A percentile compares a stretch with the other conserved stretches of the same genome.
These are phyloP conservation scores for Penicillium sp. DNA, from an alignment of 2,329 filamentous ascomycete genomes.

Conservation along the genomic window DNA sequence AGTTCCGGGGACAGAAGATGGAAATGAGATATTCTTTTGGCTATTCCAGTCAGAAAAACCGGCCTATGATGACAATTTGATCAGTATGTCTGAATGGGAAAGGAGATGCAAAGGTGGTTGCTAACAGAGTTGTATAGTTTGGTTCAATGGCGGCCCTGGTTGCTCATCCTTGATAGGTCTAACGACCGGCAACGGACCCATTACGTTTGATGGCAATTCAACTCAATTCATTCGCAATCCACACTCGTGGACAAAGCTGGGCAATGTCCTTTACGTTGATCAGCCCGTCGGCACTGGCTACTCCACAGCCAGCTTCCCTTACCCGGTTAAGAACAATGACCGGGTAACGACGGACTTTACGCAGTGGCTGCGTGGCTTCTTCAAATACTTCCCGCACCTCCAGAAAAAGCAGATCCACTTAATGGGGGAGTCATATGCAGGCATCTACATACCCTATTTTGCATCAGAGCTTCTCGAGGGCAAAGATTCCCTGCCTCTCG, in stretches of 20 bases:
- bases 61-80: conserved; percentile 32
- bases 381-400: conserved; percentile 30
- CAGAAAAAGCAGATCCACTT: conserved; percentile 33
- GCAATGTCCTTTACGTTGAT: conserved; percentile 37
- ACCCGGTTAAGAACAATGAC: conserved; percentile 28
- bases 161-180: conserved; percentile 36
- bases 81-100: conserved; percentile 25
- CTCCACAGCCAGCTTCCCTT: conserved; percentile 30
- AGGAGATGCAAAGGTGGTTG: background rate
- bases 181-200: conserved; percentile 34
- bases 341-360: conserved; percentile 31
- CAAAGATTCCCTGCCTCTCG: conserved; percentile 25
- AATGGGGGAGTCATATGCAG: conserved; percentile 41
- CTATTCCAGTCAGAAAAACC: conserved; percentile 33
- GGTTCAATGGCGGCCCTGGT: conserved; percentile 39
- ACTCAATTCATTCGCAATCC: conserved; percentile 24
- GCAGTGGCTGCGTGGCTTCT: conserved; percentile 33
- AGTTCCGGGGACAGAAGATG: conserved; percentile 26
- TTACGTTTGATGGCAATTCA: conserved; percentile 31
- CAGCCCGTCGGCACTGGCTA: conserved; percentile 39
- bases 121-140: conserved; percentile 27
- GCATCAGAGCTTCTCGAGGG: conserved; percentile 31
- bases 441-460: conserved; percentile 40
- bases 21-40: conserved; percentile 39
- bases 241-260: conserved; percentile 33